phyloP scores from a whole-genome alignment of 805 yeast species.

The Spathaspora arborariae region DNA sequence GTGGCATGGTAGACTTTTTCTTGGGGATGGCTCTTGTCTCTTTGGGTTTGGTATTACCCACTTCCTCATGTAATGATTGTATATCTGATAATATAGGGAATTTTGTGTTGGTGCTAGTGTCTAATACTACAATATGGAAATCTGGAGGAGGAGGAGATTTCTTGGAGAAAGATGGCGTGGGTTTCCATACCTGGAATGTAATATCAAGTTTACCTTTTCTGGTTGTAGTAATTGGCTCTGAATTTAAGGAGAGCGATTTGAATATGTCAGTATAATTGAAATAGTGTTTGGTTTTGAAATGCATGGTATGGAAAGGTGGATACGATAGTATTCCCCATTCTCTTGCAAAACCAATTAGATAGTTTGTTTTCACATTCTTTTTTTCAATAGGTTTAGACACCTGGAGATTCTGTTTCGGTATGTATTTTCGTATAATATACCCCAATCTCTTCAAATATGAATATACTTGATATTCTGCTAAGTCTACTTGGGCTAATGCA shows the following conservation, averaged over 20 bases:
- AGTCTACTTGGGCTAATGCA: conserved; percentile 39
- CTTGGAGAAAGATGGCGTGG: conserved; percentile 66
- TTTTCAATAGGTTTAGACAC: background rate
- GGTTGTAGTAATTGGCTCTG: conserved; percentile 3
- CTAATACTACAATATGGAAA: conserved; percentile 62
- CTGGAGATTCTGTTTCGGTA: background rate
- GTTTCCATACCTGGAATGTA: conserved; percentile 80
- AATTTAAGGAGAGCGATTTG: conserved; percentile 17
- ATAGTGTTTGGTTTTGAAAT: conserved; percentile 22
- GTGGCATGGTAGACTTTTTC: conserved; percentile 13
- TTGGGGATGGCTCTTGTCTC: conserved; percentile 1
- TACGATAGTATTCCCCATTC: conserved; percentile 13
- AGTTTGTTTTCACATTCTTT: background rate
- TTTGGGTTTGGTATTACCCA: conserved; percentile 1
- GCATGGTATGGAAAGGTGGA: conserved; percentile 13
- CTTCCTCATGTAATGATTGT: conserved; percentile 15
- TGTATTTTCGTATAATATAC: conserved; percentile 49
- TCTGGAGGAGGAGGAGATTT: conserved; percentile 69
- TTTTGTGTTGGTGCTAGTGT: conserved; percentile 31
- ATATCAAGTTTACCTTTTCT: conserved; percentile 22
- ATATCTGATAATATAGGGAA: conserved; percentile 49
- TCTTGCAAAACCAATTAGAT: background rate
- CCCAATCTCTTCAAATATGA: conserved; percentile 76
- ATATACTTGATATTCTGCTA: conserved; percentile 64
- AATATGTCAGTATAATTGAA: conserved; percentile 20